These are phyloP conservation scores for Polytrichum formosum DNA, from an alignment of 225 moss, liverwort and hornwort species.

Conservation along the genomic window DNA sequence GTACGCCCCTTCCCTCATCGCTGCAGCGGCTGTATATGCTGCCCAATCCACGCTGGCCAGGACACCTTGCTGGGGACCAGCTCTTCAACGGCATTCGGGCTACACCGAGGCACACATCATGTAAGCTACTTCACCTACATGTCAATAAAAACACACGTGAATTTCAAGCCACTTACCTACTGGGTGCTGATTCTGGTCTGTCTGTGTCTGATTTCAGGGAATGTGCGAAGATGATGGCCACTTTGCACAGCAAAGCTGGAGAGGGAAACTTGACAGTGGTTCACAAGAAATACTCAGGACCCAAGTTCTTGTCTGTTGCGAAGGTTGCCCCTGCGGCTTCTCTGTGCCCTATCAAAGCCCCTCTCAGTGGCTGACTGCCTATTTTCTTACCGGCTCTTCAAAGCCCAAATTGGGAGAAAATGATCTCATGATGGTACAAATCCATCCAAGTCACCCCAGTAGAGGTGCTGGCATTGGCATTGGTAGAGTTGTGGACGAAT, in stretches of 20 bases:
- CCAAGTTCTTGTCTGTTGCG: conserved; percentile 66
- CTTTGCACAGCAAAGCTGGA: conserved; percentile 57
- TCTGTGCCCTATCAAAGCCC: conserved; percentile 9
- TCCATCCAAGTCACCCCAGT: not conserved
- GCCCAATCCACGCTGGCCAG: conserved; percentile 59
- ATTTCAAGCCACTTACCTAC: no score
- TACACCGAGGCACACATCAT: conserved; percentile 62
- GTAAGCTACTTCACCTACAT: conserved; percentile 13
- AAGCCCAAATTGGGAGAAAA: not conserved
- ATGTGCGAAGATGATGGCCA: conserved; percentile 63
- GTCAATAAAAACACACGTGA: no score
- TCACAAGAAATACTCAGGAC: conserved; percentile 83
- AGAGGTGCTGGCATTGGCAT: not conserved
- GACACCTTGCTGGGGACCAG: conserved; percentile 66
- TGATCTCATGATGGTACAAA: not conserved
- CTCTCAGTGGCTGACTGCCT: not conserved
- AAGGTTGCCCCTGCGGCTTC: conserved; percentile 42
- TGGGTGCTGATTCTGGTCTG: no score
- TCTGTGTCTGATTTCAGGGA: conserved; percentile 28
- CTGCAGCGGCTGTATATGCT: conserved; percentile 73
- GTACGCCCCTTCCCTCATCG: conserved; percentile 69
- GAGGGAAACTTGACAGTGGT: conserved; percentile 76
- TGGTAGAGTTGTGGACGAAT: no score
- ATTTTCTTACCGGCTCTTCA: no score
- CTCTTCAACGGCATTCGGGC: conserved; percentile 72